Percentiles rank a stretch among this genome's conserved stretches.
phyloP scores from a whole-genome alignment of 2,329 filamentous ascomycete genomes.

The Bertia moriformis region DNA sequence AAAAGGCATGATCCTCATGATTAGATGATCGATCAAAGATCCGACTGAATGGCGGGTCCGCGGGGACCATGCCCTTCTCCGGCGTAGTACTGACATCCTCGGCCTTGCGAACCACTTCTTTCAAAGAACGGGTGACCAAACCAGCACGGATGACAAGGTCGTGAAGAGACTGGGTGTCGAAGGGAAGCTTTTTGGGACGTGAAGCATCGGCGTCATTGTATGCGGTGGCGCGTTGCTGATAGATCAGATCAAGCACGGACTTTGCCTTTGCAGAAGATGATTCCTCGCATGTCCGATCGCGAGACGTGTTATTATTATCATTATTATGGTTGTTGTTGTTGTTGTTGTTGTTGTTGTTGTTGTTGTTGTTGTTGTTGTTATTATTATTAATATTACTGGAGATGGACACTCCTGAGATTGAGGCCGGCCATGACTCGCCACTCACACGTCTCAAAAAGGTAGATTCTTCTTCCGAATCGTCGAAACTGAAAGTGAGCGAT shows the following conservation, averaged over 20 bases:
- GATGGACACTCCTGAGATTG: too few relatives aligned
- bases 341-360: too few relatives aligned
- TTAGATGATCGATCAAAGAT: slow-evolving; percentile 25
- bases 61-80: slow-evolving; percentile 14
- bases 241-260: slow-evolving; percentile 45
- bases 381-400: too few relatives aligned
- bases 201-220: slow-evolving; percentile 10
- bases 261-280: slow-evolving; percentile 35
- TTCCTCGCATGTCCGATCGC: not conserved
- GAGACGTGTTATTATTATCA: not conserved
- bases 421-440: slow-evolving; percentile 4
- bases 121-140: slow-evolving; percentile 28
- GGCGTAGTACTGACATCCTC: slow-evolving; percentile 10
- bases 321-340: too few relatives aligned
- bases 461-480: slow-evolving; percentile 37
- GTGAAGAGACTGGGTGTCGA: slow-evolving; percentile 48
- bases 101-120: slow-evolving; percentile 30
- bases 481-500: slow-evolving; percentile 41
- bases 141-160: slow-evolving; percentile 39
- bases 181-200: slow-evolving; percentile 39
- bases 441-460: slow-evolving; percentile 10
- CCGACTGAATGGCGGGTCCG: slow-evolving; percentile 27
- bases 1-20: too few relatives aligned
- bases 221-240: slow-evolving; percentile 27
- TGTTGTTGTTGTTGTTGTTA: too few relatives aligned